A percentile compares a stretch with the other conserved stretches of the same genome.
Evolutionary conservation across 2,329 filamentous ascomycete species (phyloP).

Genomic region (Hypoxylon sp.): DNA sequence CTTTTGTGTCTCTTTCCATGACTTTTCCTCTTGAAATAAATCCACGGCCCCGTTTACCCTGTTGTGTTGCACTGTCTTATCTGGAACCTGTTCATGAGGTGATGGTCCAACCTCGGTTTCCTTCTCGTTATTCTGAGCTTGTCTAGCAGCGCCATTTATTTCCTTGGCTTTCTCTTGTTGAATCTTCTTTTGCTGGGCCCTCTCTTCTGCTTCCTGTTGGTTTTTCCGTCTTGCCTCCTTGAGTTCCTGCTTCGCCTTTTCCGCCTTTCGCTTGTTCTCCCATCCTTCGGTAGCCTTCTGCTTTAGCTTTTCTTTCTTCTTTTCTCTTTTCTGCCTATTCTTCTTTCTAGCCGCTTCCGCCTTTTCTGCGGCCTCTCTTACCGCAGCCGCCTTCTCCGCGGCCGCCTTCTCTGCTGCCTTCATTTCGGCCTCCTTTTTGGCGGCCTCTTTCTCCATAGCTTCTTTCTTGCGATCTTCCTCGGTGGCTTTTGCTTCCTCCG

Average conservation of each 20-base stretch:
- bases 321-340: conserved; percentile 5
- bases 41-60: too few species aligned
- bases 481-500: too few species aligned
- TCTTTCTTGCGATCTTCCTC: too few species aligned
- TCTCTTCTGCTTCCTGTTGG: conserved; percentile 12
- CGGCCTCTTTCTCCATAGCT: background rate
- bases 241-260: conserved; percentile 5
- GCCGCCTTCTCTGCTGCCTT: background rate
- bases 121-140: background rate
- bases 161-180: background rate
- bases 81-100: background rate
- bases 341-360: background rate
- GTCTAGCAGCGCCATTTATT: background rate
- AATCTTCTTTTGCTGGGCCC: background rate
- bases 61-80: too few species aligned
- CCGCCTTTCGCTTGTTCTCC: conserved; percentile 12
- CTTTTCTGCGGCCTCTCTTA: background rate
- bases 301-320: conserved; percentile 15
- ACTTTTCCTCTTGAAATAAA: too few species aligned
- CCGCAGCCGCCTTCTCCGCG: background rate
- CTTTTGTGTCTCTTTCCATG: too few species aligned
- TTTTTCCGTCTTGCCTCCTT: conserved; percentile 18
- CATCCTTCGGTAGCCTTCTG: conserved; percentile 1
- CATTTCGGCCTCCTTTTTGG: background rate
- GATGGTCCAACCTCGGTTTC: background rate